phyloP scores from a whole-genome alignment of 176 grass and related monocot species.

The Pontederia crassipes region DNA sequence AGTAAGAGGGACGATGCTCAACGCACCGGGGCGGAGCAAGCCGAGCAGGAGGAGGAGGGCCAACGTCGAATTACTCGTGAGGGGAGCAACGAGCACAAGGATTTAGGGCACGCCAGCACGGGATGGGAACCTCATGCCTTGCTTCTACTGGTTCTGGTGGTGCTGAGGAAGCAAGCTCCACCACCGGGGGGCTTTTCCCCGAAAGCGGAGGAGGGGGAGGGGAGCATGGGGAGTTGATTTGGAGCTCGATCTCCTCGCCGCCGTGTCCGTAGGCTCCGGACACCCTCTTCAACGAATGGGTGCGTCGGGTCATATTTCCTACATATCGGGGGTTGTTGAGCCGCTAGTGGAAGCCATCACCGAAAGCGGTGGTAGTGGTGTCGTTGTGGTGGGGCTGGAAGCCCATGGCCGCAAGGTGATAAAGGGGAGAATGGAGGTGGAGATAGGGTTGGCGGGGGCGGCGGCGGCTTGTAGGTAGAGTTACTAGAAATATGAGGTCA shows the following conservation, averaged over 20 bases:
- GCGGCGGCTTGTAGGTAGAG: no score
- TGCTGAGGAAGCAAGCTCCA: slow-evolving; percentile 20
- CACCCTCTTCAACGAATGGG: slow-evolving; percentile 83
- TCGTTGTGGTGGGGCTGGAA: slow-evolving; percentile 17
- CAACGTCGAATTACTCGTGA: no score
- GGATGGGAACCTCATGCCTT: slow-evolving; percentile 12
- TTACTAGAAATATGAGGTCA: no score
- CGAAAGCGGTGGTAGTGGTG: neutral
- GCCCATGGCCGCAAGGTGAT: no score
- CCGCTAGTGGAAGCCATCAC: slow-evolving; percentile 25
- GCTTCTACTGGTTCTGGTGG: slow-evolving; percentile 30
- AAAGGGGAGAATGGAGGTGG: no score
- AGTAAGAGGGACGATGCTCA: no score
- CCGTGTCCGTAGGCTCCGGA: slow-evolving; percentile 1
- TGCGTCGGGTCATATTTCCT: slow-evolving; percentile 73
- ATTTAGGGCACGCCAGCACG: no score
- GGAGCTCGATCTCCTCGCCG: slow-evolving; percentile 68
- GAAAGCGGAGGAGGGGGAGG: no score
- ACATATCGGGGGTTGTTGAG: slow-evolving; percentile 68
- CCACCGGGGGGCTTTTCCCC: slow-evolving; percentile 25
- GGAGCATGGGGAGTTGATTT: slow-evolving; percentile 72
- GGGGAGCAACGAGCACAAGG: no score
- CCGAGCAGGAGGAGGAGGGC: no score
- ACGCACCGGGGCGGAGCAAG: no score
- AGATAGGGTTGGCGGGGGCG: no score